phyloP scores from a whole-genome alignment of 2,329 filamentous ascomycete species.

The Talaromyces albobiverticillius region DNA sequence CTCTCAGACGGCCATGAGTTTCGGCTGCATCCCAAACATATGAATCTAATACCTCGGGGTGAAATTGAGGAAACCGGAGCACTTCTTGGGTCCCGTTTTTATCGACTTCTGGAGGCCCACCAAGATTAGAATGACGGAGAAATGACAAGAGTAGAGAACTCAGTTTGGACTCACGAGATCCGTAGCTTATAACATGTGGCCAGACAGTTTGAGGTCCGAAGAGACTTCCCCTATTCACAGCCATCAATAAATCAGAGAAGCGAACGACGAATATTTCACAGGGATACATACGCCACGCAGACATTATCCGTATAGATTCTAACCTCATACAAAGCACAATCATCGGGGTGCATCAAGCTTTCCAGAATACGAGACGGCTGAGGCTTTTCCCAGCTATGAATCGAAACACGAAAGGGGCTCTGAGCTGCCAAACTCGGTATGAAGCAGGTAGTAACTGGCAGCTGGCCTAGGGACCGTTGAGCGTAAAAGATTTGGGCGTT shows the following conservation, averaged over 20 bases:
- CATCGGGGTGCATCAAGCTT: conserved; percentile 54
- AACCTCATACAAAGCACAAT: conserved; percentile 61
- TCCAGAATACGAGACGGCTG: conserved; percentile 57
- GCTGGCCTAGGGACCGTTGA: conserved; percentile 35
- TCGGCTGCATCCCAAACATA: conserved; percentile 70
- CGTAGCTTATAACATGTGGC: conserved; percentile 51
- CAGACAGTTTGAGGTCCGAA: conserved; percentile 52
- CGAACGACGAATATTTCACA: background rate
- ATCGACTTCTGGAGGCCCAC: conserved; percentile 38
- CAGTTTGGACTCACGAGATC: conserved; percentile 28
- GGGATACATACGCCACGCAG: conserved; percentile 56
- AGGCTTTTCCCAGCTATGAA: conserved; percentile 70
- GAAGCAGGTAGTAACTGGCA: conserved; percentile 71
- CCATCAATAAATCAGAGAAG: background rate
- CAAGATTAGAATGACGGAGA: background rate
- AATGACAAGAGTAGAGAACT: conserved; percentile 20
- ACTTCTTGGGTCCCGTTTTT: conserved; percentile 58
- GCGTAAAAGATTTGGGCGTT: conserved; percentile 37
- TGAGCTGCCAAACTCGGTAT: conserved; percentile 62
- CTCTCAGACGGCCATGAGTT: conserved; percentile 69
- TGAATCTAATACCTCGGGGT: conserved; percentile 65
- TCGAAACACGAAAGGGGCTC: conserved; percentile 65
- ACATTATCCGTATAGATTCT: conserved; percentile 67
- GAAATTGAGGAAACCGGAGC: conserved; percentile 72
- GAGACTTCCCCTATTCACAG: conserved; percentile 49